Evolutionary conservation across 768 basidiomycete genomes (phyloP).

Genomic region (Mycena haematopus): DNA sequence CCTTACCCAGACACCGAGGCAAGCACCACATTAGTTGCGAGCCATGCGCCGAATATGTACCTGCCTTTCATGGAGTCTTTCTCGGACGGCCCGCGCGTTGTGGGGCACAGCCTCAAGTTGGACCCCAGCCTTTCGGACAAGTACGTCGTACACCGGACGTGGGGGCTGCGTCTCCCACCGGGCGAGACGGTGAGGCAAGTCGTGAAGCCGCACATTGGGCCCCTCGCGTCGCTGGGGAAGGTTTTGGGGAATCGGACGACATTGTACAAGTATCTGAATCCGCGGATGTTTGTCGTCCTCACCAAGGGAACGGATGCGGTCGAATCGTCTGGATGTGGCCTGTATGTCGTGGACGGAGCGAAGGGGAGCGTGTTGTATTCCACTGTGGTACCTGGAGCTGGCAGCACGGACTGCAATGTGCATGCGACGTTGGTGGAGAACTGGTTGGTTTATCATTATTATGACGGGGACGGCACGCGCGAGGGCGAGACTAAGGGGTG

Average conservation of each 20-base stretch:
- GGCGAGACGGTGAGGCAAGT: slow-evolving; percentile 65
- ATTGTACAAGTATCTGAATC: slow-evolving; percentile 94
- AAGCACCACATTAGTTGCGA: slow-evolving; percentile 50
- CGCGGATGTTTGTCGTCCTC: slow-evolving; percentile 71
- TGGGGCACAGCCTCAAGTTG: slow-evolving; percentile 61
- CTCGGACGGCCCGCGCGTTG: slow-evolving; percentile 51
- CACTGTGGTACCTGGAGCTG: slow-evolving; percentile 54
- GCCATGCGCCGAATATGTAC: slow-evolving; percentile 52
- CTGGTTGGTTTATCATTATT: slow-evolving; percentile 92
- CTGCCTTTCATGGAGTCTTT: slow-evolving; percentile 60
- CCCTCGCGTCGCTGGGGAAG: slow-evolving; percentile 80
- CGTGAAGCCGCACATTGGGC: slow-evolving; percentile 53
- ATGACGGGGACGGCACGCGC: slow-evolving; percentile 60
- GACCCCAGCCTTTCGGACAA: slow-evolving; percentile 49
- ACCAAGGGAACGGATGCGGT: slow-evolving; percentile 47
- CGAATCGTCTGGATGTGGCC: slow-evolving; percentile 49
- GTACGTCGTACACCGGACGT: slow-evolving; percentile 64
- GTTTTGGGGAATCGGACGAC: slow-evolving; percentile 89
- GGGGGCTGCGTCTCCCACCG: slow-evolving; percentile 64
- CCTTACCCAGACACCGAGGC: slow-evolving; percentile 68
- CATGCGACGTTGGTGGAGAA: slow-evolving; percentile 82
- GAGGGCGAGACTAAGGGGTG: slow-evolving; percentile 66
- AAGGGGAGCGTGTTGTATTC: slow-evolving; percentile 83
- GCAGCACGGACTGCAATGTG: slow-evolving; percentile 59
- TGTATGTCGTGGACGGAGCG: slow-evolving; percentile 81